Percentiles rank a stretch among this genome's conserved stretches.
These are phyloP conservation scores for Acer saccharum DNA, from an alignment of 345 rosid genomes.

Conservation along the genomic window DNA sequence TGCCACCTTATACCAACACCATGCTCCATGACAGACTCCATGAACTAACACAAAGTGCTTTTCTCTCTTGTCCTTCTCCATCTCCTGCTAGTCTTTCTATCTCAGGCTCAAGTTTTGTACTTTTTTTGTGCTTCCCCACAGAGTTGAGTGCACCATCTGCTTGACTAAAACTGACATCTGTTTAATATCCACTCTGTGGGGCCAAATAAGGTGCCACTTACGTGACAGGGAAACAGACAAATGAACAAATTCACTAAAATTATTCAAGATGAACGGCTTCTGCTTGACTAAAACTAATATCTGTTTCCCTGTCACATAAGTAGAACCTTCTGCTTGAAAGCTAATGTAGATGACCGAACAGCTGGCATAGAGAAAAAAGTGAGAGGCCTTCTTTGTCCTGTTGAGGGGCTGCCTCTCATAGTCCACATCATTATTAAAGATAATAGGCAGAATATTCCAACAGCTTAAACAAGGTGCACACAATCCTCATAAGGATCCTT, in stretches of 20 bases:
- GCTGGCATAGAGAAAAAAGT: neutral
- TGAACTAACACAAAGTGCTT: slow-evolving; percentile 26
- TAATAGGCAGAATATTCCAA: too few relatives aligned
- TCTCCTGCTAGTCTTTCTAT: neutral
- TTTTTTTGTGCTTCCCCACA: neutral
- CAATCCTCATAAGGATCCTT: slow-evolving; percentile 3
- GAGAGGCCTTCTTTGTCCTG: neutral
- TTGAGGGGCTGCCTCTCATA: neutral
- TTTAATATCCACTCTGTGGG: too few relatives aligned
- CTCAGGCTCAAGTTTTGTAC: neutral
- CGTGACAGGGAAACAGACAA: too few relatives aligned
- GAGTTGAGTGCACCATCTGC: too few relatives aligned
- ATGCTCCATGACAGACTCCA: slow-evolving; percentile 44
- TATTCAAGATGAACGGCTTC: too few relatives aligned
- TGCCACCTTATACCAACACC: slow-evolving; percentile 43
- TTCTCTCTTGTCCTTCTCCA: neutral
- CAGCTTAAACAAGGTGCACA: neutral
- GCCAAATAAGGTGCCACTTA: too few relatives aligned
- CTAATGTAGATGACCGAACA: neutral
- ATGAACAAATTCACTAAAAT: too few relatives aligned
- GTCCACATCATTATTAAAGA: neutral
- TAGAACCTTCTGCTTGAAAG: neutral
- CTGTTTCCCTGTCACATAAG: neutral
- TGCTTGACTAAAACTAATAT: too few relatives aligned
- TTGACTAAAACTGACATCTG: too few relatives aligned